phyloP scores from a whole-genome alignment of 202 grass and related monocot species.

The Elaeis oleifera region DNA sequence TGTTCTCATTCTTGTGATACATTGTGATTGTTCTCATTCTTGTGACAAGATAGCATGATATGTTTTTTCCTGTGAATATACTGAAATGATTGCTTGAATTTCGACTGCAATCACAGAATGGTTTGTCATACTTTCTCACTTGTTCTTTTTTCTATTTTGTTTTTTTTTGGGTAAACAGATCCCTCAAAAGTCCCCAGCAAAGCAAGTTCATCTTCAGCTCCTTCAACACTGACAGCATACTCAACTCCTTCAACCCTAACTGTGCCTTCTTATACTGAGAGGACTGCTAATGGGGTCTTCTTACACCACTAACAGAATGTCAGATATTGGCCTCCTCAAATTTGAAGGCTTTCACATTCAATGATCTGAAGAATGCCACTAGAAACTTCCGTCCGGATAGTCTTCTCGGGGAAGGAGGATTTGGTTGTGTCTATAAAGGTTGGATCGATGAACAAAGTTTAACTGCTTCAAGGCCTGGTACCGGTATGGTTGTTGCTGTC shows the following conservation, averaged over 20 bases:
- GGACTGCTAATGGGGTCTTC: background rate
- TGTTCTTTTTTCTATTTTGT: too few species aligned
- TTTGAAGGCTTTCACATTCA: conserved; percentile 13
- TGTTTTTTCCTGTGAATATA: too few species aligned
- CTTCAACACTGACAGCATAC: conserved; percentile 4
- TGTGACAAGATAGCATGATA: too few species aligned
- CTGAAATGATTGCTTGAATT: too few species aligned
- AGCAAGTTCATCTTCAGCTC: conserved; percentile 8
- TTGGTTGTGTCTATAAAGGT: conserved; percentile 23
- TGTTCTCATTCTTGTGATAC: too few species aligned
- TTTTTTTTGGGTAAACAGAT: background rate
- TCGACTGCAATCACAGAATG: too few species aligned
- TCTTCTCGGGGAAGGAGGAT: conserved; percentile 18
- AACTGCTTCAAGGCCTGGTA: conserved; percentile 12
- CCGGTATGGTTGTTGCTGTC: conserved; percentile 17
- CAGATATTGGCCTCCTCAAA: conserved; percentile 10
- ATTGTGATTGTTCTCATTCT: too few species aligned
- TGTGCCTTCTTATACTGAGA: conserved; percentile 6
- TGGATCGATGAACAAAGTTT: conserved; percentile 19
- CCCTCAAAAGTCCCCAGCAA: conserved; percentile 2
- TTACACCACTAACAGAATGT: conserved; percentile 15
- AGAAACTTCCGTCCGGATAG: conserved; percentile 18
- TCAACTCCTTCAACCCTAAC: conserved; percentile 7
- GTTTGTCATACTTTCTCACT: too few species aligned
- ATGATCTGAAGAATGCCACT: conserved; percentile 14